phyloP scores from a whole-genome alignment of 2,329 filamentous ascomycete genomes.

The Purpureocillium lavendulum region DNA sequence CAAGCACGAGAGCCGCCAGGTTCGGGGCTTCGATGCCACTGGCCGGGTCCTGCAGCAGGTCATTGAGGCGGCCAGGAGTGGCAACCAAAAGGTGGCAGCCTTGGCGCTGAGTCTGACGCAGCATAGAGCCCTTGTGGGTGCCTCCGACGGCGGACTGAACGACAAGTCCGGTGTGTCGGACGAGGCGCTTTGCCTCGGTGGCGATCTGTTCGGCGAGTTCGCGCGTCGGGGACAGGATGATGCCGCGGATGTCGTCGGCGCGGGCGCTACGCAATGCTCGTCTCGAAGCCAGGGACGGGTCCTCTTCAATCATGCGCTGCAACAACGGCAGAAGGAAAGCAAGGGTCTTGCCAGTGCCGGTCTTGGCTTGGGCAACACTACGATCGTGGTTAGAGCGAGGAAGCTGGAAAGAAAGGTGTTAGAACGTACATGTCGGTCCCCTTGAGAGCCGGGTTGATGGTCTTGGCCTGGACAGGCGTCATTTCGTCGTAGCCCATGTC shows the following conservation, averaged over 20 bases:
- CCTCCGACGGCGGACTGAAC: conserved; percentile 82
- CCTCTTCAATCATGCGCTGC: conserved; percentile 63
- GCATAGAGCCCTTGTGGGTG: conserved; percentile 64
- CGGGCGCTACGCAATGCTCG: conserved; percentile 24
- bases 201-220: conserved; percentile 77
- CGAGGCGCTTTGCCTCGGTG: conserved; percentile 65
- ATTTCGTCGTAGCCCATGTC: conserved; percentile 74
- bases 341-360: conserved; percentile 92
- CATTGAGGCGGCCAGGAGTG: conserved; percentile 80
- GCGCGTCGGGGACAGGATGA: conserved; percentile 71
- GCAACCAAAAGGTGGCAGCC: conserved; percentile 88
- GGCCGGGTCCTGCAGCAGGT: conserved; percentile 62
- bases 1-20: conserved; percentile 86
- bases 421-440: conserved; percentile 71
- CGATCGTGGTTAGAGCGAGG: conserved; percentile 10
- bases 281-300: conserved; percentile 50
- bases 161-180: conserved; percentile 54
- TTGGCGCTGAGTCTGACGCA: conserved; percentile 58
- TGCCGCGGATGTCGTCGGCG: conserved; percentile 55
- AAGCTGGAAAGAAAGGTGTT: neutral
- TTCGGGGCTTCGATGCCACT: conserved; percentile 63
- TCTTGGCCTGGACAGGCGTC: conserved; percentile 86
- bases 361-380: conserved; percentile 88
- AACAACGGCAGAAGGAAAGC: conserved; percentile 84
- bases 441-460: conserved; percentile 70